Percentiles rank a stretch among this genome's conserved stretches.
Conservation (phyloP, 2,329 filamentous ascomycete genomes). For the Aspergillus glaucus region DNA sequence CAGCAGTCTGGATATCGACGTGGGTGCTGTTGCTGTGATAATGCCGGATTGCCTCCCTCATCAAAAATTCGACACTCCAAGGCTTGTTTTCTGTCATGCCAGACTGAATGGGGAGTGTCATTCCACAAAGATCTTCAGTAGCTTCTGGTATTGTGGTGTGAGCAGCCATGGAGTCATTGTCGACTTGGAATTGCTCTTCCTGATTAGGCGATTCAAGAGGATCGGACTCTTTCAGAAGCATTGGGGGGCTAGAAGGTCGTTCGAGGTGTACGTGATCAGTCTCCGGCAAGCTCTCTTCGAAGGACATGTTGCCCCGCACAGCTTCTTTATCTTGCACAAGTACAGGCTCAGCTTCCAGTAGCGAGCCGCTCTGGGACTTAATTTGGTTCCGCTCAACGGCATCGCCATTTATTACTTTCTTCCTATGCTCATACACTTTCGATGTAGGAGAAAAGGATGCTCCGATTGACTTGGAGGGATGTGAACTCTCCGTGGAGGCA, state of each 20-base stretch:
- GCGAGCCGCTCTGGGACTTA: not conserved
- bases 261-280: slow-evolving; percentile 35
- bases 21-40: slow-evolving; percentile 30
- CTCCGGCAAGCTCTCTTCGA: slow-evolving; percentile 20
- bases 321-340: slow-evolving; percentile 13
- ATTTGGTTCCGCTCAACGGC: not conserved
- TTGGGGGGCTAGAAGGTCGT: slow-evolving; percentile 35
- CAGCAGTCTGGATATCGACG: slow-evolving; percentile 36
- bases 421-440: slow-evolving; percentile 12
- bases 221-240: slow-evolving; percentile 31
- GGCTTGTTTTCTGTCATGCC: slow-evolving; percentile 27
- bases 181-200: slow-evolving; percentile 5
- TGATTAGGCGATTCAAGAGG: slow-evolving; percentile 15
- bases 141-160: slow-evolving; percentile 8
- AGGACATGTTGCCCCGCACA: slow-evolving; percentile 15
- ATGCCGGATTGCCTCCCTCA: slow-evolving; percentile 35
- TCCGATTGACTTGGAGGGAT: slow-evolving; percentile 46
- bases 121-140: slow-evolving; percentile 16
- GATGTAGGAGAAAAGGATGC: slow-evolving; percentile 42
- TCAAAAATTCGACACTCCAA: slow-evolving; percentile 34
- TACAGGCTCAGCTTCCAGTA: slow-evolving; percentile 8
- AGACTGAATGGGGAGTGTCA: slow-evolving; percentile 27
- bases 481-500: slow-evolving; percentile 53
- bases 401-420: not conserved
- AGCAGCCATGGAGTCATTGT: not conserved